Evolutionary conservation across 495 filamentous ascomycete species (phyloP).

Genomic region (Aspergillus cristatus): DNA sequence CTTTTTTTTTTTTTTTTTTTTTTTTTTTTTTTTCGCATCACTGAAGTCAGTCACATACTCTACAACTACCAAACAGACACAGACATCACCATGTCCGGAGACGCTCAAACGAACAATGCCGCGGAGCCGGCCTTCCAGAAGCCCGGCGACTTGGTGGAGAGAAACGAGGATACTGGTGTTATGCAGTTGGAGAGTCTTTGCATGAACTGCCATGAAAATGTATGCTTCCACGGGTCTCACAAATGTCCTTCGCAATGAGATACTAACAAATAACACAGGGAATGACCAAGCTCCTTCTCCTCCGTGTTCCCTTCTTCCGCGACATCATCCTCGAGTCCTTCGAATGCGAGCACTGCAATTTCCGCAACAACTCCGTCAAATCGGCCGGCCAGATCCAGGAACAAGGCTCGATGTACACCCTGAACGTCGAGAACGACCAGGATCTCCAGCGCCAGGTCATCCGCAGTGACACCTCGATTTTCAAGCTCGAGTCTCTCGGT

Average conservation of each 20-base stretch:
- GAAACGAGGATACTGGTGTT: conserved; percentile 35
- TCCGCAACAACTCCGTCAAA: conserved; percentile 86
- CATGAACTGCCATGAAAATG: conserved; percentile 84
- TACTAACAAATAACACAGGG: conserved; percentile 61
- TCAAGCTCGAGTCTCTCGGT: conserved; percentile 76
- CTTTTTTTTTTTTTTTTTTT: background rate
- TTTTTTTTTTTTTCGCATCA: background rate
- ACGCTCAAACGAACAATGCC: conserved; percentile 14
- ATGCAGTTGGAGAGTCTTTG: conserved; percentile 57
- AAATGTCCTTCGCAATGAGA: too few species aligned
- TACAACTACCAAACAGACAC: background rate
- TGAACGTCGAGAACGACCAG: conserved; percentile 55
- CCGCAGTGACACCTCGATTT: conserved; percentile 76
- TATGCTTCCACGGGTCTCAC: conserved; percentile 41
- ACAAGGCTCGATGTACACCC: conserved; percentile 68
- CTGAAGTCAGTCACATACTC: background rate
- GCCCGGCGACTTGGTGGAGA: conserved; percentile 34
- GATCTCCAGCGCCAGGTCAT: conserved; percentile 83
- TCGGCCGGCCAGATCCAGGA: conserved; percentile 85
- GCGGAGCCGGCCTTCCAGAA: conserved; percentile 34
- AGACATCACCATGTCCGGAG: conserved; percentile 24
- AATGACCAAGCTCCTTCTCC: conserved; percentile 74
- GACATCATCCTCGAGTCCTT: conserved; percentile 97
- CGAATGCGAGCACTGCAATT: conserved; percentile 76
- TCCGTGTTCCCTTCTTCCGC: conserved; percentile 89